These are phyloP conservation scores for Talaromyces sp. DNA, from an alignment of 2,329 filamentous ascomycete genomes.

Conservation along the genomic window DNA sequence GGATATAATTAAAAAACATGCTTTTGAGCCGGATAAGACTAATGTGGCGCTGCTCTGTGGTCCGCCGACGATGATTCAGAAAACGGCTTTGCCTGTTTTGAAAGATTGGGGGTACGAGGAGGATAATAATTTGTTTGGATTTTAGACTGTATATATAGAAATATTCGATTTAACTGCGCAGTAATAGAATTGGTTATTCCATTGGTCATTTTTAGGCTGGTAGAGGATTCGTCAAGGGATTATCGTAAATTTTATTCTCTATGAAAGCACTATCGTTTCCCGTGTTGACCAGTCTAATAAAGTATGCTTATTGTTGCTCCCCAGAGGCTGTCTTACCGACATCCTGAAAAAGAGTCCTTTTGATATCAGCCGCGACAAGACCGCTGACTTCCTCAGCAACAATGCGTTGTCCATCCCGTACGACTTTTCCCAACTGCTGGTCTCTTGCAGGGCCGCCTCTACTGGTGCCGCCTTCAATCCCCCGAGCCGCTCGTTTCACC, in stretches of 20 bases:
- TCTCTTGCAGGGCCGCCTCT: slow-evolving; percentile 27
- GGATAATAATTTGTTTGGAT: slow-evolving; percentile 43
- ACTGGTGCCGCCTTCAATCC: slow-evolving; percentile 20
- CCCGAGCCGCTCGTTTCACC: slow-evolving; percentile 59
- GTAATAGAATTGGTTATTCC: background rate
- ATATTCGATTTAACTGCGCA: background rate
- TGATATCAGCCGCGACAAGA: slow-evolving; percentile 44
- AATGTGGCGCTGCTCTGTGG: slow-evolving; percentile 46
- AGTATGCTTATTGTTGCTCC: background rate
- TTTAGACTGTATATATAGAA: slow-evolving; percentile 43
- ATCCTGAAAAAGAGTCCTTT: slow-evolving; percentile 45
- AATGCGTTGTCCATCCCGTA: slow-evolving; percentile 53
- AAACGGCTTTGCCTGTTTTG: slow-evolving; percentile 45
- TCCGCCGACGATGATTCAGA: slow-evolving; percentile 47
- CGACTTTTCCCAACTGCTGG: slow-evolving; percentile 46
- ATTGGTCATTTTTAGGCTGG: background rate
- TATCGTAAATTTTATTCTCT: background rate
- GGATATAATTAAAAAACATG: slow-evolving; percentile 33
- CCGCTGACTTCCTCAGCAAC: slow-evolving; percentile 49
- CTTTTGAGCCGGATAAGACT: slow-evolving; percentile 38
- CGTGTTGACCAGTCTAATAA: background rate
- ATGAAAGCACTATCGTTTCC: background rate
- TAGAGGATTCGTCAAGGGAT: background rate
- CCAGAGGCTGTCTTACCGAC: slow-evolving; percentile 23
- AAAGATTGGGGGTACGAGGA: slow-evolving; percentile 42